Conservation (phyloP, 139 green algal genomes). For the Desmodesmus armatus region DNA sequence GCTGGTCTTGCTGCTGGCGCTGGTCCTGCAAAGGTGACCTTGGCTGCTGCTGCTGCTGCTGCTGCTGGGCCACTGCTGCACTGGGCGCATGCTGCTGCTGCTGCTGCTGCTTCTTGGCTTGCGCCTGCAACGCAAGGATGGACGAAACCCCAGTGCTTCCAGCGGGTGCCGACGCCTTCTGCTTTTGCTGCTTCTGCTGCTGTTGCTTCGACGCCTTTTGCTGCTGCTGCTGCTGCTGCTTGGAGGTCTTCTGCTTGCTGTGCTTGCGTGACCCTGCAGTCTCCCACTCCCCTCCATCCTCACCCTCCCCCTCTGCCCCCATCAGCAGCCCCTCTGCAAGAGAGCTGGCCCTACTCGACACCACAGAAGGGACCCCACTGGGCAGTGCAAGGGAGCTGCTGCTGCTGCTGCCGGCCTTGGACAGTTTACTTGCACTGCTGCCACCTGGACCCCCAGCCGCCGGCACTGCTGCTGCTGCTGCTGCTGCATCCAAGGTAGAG, state of each 20-base stretch:
- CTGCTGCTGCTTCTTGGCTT: no score
- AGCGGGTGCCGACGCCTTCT: not conserved
- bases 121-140: no score
- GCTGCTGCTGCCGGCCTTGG: not conserved
- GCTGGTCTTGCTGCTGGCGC: no score
- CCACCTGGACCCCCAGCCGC: no score
- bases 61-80: no score
- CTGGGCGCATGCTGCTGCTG: no score
- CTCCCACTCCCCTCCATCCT: constrained; percentile 7
- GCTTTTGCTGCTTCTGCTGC: not conserved
- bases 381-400: not conserved
- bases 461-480: constrained; percentile 10
- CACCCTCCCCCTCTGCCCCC: not conserved
- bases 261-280: not conserved
- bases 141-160: no score
- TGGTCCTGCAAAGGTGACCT: no score
- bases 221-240: constrained; percentile 28
- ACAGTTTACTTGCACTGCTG: not conserved
- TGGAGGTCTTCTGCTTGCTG: not conserved
- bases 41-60: no score
- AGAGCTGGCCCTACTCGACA: not conserved
- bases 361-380: no score
- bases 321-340: no score
- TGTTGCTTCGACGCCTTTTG: not conserved
- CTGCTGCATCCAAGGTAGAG: not conserved